Percentiles rank a stretch among this genome's conserved stretches.
Evolutionary conservation across 169 alveolate genomes (phyloP).

Genomic region (Perkinsus marinus): DNA sequence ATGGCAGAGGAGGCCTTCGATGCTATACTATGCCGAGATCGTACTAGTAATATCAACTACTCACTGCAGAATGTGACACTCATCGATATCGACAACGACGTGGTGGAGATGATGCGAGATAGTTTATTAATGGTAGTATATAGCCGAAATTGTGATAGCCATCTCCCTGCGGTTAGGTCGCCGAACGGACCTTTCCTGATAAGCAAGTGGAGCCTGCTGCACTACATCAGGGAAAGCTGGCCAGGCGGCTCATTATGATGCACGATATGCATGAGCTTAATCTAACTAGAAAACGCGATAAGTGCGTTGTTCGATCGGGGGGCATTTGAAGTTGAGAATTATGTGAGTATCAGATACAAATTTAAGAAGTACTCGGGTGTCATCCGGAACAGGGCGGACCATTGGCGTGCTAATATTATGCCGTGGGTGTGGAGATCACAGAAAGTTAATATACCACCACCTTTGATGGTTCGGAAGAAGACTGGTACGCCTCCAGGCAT

Average conservation of each 20-base stretch:
- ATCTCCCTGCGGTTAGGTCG: not conserved
- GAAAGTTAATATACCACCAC: not conserved
- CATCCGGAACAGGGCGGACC: not conserved
- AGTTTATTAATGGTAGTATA: not conserved
- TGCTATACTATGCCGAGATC: not conserved
- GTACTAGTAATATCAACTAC: not conserved
- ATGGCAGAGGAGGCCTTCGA: not conserved
- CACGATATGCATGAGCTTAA: not conserved
- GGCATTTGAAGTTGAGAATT: not conserved
- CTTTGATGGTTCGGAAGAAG: not conserved
- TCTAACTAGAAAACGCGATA: not conserved
- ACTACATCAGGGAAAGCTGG: not conserved
- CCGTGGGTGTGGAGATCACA: not conserved
- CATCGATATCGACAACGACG: not conserved
- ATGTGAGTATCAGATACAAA: not conserved
- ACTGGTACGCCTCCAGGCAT: not conserved
- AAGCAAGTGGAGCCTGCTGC: not conserved
- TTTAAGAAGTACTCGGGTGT: not conserved
- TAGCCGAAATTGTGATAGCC: not conserved
- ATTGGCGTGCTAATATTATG: not conserved
- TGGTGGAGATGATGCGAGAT: not conserved
- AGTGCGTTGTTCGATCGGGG: not conserved
- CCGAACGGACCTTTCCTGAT: not conserved
- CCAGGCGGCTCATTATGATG: not conserved
- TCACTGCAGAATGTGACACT: not conserved